phyloP scores from a whole-genome alignment of 202 grass and related monocot genomes.

The Saccharum hybrid region DNA sequence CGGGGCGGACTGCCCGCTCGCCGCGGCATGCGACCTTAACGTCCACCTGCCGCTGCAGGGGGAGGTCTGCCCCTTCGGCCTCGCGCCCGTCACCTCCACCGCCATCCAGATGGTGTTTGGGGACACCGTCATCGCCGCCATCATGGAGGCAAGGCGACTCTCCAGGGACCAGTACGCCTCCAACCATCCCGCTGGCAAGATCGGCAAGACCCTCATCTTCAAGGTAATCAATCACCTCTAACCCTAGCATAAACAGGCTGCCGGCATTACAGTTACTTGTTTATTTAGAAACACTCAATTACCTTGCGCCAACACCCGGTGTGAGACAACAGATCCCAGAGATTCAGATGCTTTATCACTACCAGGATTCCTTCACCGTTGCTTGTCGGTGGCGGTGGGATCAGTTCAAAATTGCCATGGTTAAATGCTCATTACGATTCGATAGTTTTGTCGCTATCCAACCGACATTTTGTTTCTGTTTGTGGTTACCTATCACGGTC shows the following conservation, averaged over 20 bases:
- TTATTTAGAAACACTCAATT: neutral
- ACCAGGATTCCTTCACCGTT: neutral
- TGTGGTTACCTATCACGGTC: neutral
- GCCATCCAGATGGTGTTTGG: slow-evolving; percentile 96
- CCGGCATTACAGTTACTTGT: neutral
- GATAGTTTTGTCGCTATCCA: neutral
- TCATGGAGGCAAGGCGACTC: slow-evolving; percentile 75
- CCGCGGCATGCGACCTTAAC: slow-evolving; percentile 76
- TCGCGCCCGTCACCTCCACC: slow-evolving; percentile 90
- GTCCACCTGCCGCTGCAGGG: slow-evolving; percentile 90
- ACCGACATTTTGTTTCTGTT: slow-evolving; percentile 33
- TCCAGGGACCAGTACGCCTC: slow-evolving; percentile 77
- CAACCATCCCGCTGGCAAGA: slow-evolving; percentile 95
- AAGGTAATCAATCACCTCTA: slow-evolving; percentile 54
- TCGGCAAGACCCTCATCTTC: slow-evolving; percentile 96
- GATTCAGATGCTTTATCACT: neutral
- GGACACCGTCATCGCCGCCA: slow-evolving; percentile 82
- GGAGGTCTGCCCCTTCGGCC: slow-evolving; percentile 90
- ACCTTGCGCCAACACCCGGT: neutral
- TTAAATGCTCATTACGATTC: slow-evolving; percentile 10
- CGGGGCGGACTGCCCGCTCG: slow-evolving; percentile 65
- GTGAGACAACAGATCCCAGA: slow-evolving; percentile 43
- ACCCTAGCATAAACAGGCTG: neutral
- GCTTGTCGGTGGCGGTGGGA: neutral
- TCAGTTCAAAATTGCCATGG: neutral